Evolutionary conservation across 2,329 filamentous ascomycete species (phyloP).

Genomic region (Exophiala dermatitidis): DNA sequence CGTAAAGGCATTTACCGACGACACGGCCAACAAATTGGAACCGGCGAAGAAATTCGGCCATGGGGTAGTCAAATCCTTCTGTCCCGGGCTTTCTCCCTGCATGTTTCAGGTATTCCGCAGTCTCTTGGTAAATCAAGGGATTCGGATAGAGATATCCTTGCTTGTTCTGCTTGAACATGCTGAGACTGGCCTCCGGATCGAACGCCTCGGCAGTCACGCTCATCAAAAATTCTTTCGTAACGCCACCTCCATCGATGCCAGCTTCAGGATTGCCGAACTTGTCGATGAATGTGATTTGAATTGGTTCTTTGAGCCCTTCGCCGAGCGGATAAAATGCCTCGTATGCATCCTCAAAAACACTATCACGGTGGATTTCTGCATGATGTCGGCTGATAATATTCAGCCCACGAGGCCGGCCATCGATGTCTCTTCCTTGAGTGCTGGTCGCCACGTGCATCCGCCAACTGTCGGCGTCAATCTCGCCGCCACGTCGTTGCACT

Average conservation of each 20-base stretch:
- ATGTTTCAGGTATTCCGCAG: slow-evolving; percentile 47
- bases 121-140: slow-evolving; percentile 65
- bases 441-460: slow-evolving; percentile 52
- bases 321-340: slow-evolving; percentile 73
- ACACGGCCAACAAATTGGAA: slow-evolving; percentile 91
- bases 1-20: slow-evolving; percentile 93
- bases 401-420: slow-evolving; percentile 35
- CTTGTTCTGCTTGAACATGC: slow-evolving; percentile 75
- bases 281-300: slow-evolving; percentile 94
- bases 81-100: slow-evolving; percentile 47
- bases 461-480: slow-evolving; percentile 68
- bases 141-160: slow-evolving; percentile 86
- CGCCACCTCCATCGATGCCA: slow-evolving; percentile 92
- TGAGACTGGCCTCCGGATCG: slow-evolving; percentile 45
- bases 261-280: slow-evolving; percentile 80
- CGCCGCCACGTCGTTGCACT: slow-evolving; percentile 58
- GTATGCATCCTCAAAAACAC: slow-evolving; percentile 79
- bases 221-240: slow-evolving; percentile 94
- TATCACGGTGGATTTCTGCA: slow-evolving; percentile 69
- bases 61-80: slow-evolving; percentile 49
- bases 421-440: slow-evolving; percentile 35
- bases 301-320: slow-evolving; percentile 82
- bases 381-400: slow-evolving; percentile 54
- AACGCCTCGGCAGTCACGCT: slow-evolving; percentile 84
- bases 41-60: slow-evolving; percentile 58